phyloP scores from a whole-genome alignment of 2,329 filamentous ascomycete species.

The Aspergillus niger region DNA sequence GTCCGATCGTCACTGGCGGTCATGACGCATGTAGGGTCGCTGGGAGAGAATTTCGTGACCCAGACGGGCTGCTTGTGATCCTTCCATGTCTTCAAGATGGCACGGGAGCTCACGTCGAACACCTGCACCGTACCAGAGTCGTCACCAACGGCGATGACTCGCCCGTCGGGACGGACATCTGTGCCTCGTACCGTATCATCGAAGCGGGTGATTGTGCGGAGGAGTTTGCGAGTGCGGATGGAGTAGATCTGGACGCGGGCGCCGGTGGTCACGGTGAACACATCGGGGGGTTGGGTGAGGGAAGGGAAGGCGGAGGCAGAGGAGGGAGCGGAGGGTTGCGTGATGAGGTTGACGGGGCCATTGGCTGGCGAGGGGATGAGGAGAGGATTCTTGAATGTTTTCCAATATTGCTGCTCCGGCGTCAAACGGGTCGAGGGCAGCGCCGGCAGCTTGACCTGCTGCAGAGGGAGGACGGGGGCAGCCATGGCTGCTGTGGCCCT shows the following conservation, averaged over 20 bases:
- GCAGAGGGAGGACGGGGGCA: slow-evolving; percentile 77
- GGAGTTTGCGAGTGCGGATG: slow-evolving; percentile 82
- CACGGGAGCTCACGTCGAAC: slow-evolving; percentile 85
- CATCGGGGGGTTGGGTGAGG: slow-evolving; percentile 51
- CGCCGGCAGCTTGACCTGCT: slow-evolving; percentile 78
- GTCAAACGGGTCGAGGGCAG: slow-evolving; percentile 76
- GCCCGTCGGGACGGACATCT: slow-evolving; percentile 83
- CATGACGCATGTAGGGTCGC: slow-evolving; percentile 82
- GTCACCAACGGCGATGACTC: slow-evolving; percentile 86
- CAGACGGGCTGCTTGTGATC: slow-evolving; percentile 94
- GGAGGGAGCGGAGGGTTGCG: slow-evolving; percentile 60
- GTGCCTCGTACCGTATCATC: slow-evolving; percentile 87
- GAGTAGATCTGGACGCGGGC: slow-evolving; percentile 93
- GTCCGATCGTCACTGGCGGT: slow-evolving; percentile 91
- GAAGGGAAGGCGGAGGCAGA: slow-evolving; percentile 44
- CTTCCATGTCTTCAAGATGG: slow-evolving; percentile 93
- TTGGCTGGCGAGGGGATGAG: slow-evolving; percentile 88
- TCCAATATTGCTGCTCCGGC: slow-evolving; percentile 95
- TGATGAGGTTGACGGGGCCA: slow-evolving; percentile 88
- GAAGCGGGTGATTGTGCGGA: slow-evolving; percentile 94
- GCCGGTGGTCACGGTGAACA: slow-evolving; percentile 93
- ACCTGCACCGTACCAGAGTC: slow-evolving; percentile 92
- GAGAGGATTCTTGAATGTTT: slow-evolving; percentile 87
- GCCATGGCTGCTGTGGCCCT: slow-evolving; percentile 64
- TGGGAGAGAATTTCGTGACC: slow-evolving; percentile 87